Base-by-base conservation (phyloP, 2,329 filamentous ascomycete genomes). In the Xylaria sp. region DNA sequence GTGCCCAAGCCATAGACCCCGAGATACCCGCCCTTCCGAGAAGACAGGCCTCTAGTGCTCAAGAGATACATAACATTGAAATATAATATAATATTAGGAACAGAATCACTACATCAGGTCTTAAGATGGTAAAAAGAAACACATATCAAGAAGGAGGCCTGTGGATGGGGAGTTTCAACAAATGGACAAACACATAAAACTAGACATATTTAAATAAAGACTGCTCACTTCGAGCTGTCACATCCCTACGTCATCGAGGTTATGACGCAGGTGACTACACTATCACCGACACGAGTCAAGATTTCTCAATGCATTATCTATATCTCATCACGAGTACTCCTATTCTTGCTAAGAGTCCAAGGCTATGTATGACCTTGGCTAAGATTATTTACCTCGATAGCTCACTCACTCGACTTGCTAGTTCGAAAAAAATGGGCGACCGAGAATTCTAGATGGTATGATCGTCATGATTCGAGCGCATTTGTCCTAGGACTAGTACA, bases 391-490 rank as follows among this genome's bases (percentile, higher is more conserved):
- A 25, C 28, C 5, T 28, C 28, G 4, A 5, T 28, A 28, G 28
- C 28, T 28, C 28, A 15, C 39, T 44, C 39, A 13, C 12, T 15
- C 5, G 39, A 18, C 39, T 44, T 12, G 12, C 39, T 18, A 44
- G 28, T 4, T 28, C 28, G 28, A 28, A 28, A 37, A 8, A 37
- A 37, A 15, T 28, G 15, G 28, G 28, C 5, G 28, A 8, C 20
- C 23, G 25, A n/a, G 3, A 31, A 31, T 52, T 23, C 25, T 2
- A 7, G 50, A 6, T 28, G 28, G 28, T 1, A 25, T 25, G 23
- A 25, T 25, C n/a, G 52, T 55, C 31, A 55, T 55, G 52, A 37
- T 28, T n/a, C 31, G 31, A 55, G 31, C n/a, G 7, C 52, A 34
- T 54, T 12, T 15, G 52, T 37, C 12, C 52, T 39, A 37, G 31